Percentiles rank a stretch among this genome's conserved stretches.
phyloP scores from a whole-genome alignment of 2,329 filamentous ascomycete genomes.

The Alternaria conjuncta region DNA sequence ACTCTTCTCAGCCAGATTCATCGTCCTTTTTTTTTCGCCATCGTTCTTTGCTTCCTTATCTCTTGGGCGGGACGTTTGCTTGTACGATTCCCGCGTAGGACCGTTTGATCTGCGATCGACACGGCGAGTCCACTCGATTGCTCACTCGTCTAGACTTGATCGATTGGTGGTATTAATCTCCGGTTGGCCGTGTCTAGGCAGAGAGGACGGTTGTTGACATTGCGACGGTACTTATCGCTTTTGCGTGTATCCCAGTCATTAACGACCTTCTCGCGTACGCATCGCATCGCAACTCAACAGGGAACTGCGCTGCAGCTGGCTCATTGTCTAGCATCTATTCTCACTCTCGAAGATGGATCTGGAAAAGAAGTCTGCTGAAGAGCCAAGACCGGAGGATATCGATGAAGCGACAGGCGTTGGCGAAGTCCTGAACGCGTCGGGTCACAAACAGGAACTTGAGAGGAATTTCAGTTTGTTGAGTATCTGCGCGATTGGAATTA shows the following conservation, averaged over 20 bases:
- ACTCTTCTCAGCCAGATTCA: not conserved
- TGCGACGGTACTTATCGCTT: not conserved
- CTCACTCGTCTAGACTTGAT: not conserved
- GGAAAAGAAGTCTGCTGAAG: constrained; percentile 19
- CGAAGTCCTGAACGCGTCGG: constrained; percentile 57
- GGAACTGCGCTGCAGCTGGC: too few relatives aligned
- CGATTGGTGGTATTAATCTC: not conserved
- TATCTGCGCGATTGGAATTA: constrained; percentile 56
- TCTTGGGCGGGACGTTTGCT: not conserved
- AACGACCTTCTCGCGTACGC: not conserved
- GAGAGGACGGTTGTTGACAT: not conserved
- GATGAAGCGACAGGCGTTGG: constrained; percentile 32
- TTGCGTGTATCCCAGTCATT: not conserved
- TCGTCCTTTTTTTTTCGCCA: not conserved
- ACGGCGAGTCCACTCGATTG: not conserved
- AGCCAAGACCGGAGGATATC: constrained; percentile 14
- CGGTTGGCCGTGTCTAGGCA: not conserved
- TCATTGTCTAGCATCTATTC: too few relatives aligned
- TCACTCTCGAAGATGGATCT: not conserved
- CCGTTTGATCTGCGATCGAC: not conserved
- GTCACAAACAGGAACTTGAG: constrained; percentile 60
- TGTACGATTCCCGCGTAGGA: not conserved
- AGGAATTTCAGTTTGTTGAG: constrained; percentile 57
- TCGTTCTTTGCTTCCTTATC: not conserved
- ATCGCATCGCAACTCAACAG: not conserved